Evolutionary conservation across 495 filamentous ascomycete genomes (phyloP), one percentile per base, ranked within the genome.

Genomic region (Oidiodendron maius): DNA sequence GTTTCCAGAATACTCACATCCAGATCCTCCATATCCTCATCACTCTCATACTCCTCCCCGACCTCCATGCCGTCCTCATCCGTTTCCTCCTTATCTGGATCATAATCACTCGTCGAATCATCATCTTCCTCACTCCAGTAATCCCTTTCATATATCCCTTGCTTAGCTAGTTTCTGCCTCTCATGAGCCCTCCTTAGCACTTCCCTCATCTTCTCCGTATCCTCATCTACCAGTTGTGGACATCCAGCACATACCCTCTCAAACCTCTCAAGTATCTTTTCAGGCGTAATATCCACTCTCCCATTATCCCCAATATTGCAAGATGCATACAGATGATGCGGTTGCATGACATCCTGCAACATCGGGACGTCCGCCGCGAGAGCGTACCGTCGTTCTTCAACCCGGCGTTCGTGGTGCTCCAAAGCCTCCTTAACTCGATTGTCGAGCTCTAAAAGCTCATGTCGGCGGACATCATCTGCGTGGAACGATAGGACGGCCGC

Each of bases 11-110:
- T 13, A 5, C 10, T 35, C 3, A 48, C 18, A 48, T 48, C 45
- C 15, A 48, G 34, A 23, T 48, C 45, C 43, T 48, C 45, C 30
- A 22, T 22, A 9, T 48, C 45, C 17, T 39, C 32, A 20, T 48
- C 45, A n/a, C 3, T 24, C 16, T 48, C 45, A 48, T 38, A 37
- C 17, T 48, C 45, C 10, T 48, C 45, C n/a, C n/a, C n/a, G n/a
- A n/a, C n/a, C 9, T 38, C 45, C 11, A 2, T 21, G 12, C 4
- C 30, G 2, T 46, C 44, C 15, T 21, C 30, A 8, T 10, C 18
- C 20, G 6, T 13, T 12, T 37, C 30, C 8, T 39, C 45, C 17
- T 48, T 23, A 13, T 3, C 24, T 22, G 32, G 18, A 6, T 38
- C 45, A 39, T 48, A 39, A 39, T 39, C 45, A 4, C 32, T 24